Evolutionary conservation across 192 early-diverging fungal genomes (phyloP).

Genomic region (Coemansia sp.): DNA sequence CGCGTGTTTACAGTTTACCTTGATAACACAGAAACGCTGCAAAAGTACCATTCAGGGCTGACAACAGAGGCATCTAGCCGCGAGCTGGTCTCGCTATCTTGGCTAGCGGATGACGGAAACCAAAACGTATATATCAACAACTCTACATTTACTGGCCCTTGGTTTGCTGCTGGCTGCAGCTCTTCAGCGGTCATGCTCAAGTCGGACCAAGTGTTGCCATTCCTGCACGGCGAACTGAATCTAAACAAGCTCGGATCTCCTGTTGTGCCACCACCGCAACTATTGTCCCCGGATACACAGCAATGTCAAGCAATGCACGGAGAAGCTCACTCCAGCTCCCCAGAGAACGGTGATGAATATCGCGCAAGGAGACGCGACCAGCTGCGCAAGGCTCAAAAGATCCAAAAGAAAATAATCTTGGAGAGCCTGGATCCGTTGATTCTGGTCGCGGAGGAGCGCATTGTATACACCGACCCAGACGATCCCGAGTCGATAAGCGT

Average conservation of each 20-base stretch:
- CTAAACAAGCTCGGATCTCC: constrained; percentile 26
- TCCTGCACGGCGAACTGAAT: constrained; percentile 46
- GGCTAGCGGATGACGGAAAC: constrained; percentile 14
- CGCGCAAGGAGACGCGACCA: constrained; percentile 20
- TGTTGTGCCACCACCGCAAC: background rate
- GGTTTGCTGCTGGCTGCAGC: constrained; percentile 32
- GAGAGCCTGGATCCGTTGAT: constrained; percentile 27
- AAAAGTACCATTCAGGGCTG: constrained; percentile 26
- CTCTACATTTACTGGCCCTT: constrained; percentile 28
- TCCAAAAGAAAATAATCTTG: constrained; percentile 45
- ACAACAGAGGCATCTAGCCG: constrained; percentile 20
- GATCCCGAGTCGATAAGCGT: constrained; percentile 19
- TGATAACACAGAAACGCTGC: constrained; percentile 20
- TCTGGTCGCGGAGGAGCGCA: constrained; percentile 31
- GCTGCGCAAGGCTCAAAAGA: constrained; percentile 35
- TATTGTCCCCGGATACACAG: background rate
- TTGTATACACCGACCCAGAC: constrained; percentile 28
- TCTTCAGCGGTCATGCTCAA: constrained; percentile 15
- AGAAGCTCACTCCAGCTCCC: background rate
- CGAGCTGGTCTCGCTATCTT: constrained; percentile 30
- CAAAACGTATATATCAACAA: constrained; percentile 15
- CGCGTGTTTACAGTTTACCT: constrained; percentile 19
- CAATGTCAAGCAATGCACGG: background rate
- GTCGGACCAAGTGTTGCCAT: constrained; percentile 32
- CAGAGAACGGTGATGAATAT: constrained; percentile 9